These are phyloP conservation scores for Lepraria neglecta DNA, from an alignment of 495 filamentous ascomycete genomes.

Conservation along the genomic window DNA sequence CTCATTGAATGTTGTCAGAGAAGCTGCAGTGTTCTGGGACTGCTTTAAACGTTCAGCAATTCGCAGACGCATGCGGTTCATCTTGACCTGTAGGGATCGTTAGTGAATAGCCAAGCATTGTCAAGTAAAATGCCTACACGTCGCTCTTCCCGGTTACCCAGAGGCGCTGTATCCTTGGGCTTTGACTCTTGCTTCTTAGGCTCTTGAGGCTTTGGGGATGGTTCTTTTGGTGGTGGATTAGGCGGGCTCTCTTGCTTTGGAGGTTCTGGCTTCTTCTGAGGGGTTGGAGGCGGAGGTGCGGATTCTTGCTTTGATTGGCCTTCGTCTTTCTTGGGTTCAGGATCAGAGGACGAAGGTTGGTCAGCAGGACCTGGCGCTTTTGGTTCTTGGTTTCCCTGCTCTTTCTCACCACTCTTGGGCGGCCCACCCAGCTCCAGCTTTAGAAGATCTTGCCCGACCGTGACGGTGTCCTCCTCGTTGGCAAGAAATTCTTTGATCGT, in stretches of 20 bases:
- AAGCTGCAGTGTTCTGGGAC: slow-evolving; percentile 96
- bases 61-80: slow-evolving; percentile 98
- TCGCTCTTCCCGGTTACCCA: slow-evolving; percentile 81
- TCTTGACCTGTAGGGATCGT: slow-evolving; percentile 67
- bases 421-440: slow-evolving; percentile 73
- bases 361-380: slow-evolving; percentile 56
- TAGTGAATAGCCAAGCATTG: neutral
- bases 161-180: slow-evolving; percentile 35
- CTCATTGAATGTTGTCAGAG: slow-evolving; percentile 97
- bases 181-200: slow-evolving; percentile 33
- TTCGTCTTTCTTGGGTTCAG: slow-evolving; percentile 51
- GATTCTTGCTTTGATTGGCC: slow-evolving; percentile 39
- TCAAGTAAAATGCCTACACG: slow-evolving; percentile 54
- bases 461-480: slow-evolving; percentile 92
- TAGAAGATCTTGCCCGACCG: slow-evolving; percentile 84
- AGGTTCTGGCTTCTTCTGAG: slow-evolving; percentile 38
- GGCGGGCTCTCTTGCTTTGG: slow-evolving; percentile 45
- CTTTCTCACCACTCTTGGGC: slow-evolving; percentile 45
- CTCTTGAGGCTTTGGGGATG: slow-evolving; percentile 29
- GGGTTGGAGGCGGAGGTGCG: slow-evolving; percentile 30
- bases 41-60: slow-evolving; percentile 98
- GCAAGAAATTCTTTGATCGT: slow-evolving; percentile 87
- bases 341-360: slow-evolving; percentile 49
- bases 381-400: slow-evolving; percentile 45
- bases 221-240: slow-evolving; percentile 33